Percentiles rank a stretch among this genome's conserved stretches.
These are phyloP conservation scores for Macrotyloma uniflorum DNA, from an alignment of 306 rosid species.

Conservation along the genomic window DNA sequence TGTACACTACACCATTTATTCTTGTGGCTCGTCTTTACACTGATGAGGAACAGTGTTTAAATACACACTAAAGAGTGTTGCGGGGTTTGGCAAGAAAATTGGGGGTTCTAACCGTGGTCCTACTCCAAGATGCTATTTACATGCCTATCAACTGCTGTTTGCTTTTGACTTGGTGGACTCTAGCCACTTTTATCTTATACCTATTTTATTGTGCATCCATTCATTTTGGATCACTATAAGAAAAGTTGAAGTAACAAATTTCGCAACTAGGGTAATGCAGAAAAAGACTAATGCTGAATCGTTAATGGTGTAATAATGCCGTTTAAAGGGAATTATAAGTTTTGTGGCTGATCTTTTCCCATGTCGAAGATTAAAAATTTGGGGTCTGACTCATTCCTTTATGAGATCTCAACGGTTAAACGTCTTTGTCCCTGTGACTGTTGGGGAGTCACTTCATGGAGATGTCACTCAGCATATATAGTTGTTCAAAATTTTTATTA, in stretches of 20 bases:
- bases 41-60: conserved; percentile 21
- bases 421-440: conserved; percentile 19
- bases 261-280: neutral
- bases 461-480: conserved; percentile 19
- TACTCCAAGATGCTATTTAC: conserved; percentile 39
- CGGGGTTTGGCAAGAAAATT: conserved; percentile 36
- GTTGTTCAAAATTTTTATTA: neutral
- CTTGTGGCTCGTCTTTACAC: conserved; percentile 26
- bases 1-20: neutral
- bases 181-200: conserved; percentile 15
- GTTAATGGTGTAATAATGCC: conserved; percentile 15
- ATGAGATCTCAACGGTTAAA: conserved; percentile 29
- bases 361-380: neutral
- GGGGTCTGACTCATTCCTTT: conserved; percentile 26
- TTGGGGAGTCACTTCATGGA: conserved; percentile 29
- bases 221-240: conserved; percentile 35
- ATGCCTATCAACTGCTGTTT: conserved; percentile 37
- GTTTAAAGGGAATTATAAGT: neutral
- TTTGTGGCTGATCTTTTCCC: conserved; percentile 23
- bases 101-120: conserved; percentile 34
- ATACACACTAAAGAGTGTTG: conserved; percentile 32
- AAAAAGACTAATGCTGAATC: conserved; percentile 27
- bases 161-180: conserved; percentile 42
- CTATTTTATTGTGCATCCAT: conserved; percentile 27
- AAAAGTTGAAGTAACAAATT: conserved; percentile 30